Percentiles rank a stretch among this genome's conserved stretches.
Evolutionary conservation across 2,329 filamentous ascomycete species (phyloP).

Genomic region (Huntiella moniliformis): DNA sequence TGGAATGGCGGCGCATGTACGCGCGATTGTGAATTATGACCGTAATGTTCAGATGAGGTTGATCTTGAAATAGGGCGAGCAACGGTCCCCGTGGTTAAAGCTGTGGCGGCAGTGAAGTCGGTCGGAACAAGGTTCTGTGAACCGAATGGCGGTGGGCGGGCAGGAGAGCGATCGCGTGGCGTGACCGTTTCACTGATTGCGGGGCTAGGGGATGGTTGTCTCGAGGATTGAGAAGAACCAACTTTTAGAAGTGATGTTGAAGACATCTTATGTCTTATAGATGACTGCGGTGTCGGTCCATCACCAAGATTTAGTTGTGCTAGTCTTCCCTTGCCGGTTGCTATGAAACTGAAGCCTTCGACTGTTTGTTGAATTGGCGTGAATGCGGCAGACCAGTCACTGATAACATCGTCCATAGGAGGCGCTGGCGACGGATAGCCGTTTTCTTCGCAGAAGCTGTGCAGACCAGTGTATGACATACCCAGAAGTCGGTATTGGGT

Average conservation of each 20-base stretch:
- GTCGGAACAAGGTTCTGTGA: conserved; percentile 10
- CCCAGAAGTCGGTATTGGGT: conserved; percentile 63
- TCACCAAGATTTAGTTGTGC: conserved; percentile 7
- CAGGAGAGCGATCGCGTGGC: conserved; percentile 4
- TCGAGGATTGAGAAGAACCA: not conserved
- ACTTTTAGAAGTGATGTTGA: not conserved
- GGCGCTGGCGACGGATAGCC: conserved; percentile 54
- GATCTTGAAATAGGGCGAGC: conserved; percentile 3
- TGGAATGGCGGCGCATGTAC: conserved; percentile 5
- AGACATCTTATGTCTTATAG: conserved; percentile 1
- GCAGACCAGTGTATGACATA: conserved; percentile 58
- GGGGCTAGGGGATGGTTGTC: conserved; percentile 2
- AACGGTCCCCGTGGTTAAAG: conserved; percentile 2
- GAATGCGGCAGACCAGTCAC: conserved; percentile 44
- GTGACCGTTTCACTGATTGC: not conserved
- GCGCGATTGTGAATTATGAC: conserved; percentile 8
- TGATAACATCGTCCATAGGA: conserved; percentile 51
- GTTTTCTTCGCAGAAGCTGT: conserved; percentile 52
- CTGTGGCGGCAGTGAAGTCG: conserved; percentile 10
- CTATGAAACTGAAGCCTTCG: conserved; percentile 45
- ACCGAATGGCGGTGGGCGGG: conserved; percentile 4
- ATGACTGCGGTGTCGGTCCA: conserved; percentile 1
- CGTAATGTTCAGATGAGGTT: conserved; percentile 9
- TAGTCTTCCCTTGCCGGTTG: conserved; percentile 46
- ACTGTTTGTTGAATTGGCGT: conserved; percentile 44